Conservation (phyloP, 1,284 basidiomycete species). For the Tilletia horrida region DNA sequence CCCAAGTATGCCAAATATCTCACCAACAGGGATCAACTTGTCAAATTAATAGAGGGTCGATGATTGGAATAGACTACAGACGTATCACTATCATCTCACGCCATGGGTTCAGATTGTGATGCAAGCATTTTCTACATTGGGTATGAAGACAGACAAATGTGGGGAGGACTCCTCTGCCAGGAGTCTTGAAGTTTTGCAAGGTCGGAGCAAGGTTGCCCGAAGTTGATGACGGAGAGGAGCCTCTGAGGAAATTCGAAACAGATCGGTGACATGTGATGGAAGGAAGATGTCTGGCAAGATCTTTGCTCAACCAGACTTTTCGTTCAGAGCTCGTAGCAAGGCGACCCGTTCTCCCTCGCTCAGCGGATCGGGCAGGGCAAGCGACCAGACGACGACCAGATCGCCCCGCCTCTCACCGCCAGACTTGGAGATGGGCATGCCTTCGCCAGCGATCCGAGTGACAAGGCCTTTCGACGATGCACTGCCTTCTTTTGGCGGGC, state of each 20-base stretch:
- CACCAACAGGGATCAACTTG: slow-evolving; percentile 60
- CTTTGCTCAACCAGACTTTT: no score
- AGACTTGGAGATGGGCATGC: slow-evolving; percentile 53
- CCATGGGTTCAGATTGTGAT: no score
- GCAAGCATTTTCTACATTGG: no score
- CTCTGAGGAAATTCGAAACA: no score
- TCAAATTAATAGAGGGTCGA: slow-evolving; percentile 58
- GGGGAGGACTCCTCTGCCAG: no score
- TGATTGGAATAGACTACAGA: background rate
- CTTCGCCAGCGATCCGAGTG: slow-evolving; percentile 49
- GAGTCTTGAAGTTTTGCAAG: no score
- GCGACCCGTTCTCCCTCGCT: slow-evolving; percentile 36
- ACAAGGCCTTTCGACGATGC: slow-evolving; percentile 31
- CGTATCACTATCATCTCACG: no score
- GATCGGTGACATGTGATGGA: no score
- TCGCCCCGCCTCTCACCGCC: slow-evolving; percentile 49
- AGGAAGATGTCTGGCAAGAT: no score
- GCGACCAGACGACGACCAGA: slow-evolving; percentile 49
- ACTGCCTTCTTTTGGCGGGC: slow-evolving; percentile 2
- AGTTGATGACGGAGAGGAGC: no score
- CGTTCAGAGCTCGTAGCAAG: slow-evolving; percentile 34
- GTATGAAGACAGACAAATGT: no score
- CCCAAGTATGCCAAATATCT: slow-evolving; percentile 76
- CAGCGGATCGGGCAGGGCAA: slow-evolving; percentile 46
- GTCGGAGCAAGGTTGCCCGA: no score